phyloP scores from a whole-genome alignment of 2,329 filamentous ascomycete species.

The Penicillium janthinellum region DNA sequence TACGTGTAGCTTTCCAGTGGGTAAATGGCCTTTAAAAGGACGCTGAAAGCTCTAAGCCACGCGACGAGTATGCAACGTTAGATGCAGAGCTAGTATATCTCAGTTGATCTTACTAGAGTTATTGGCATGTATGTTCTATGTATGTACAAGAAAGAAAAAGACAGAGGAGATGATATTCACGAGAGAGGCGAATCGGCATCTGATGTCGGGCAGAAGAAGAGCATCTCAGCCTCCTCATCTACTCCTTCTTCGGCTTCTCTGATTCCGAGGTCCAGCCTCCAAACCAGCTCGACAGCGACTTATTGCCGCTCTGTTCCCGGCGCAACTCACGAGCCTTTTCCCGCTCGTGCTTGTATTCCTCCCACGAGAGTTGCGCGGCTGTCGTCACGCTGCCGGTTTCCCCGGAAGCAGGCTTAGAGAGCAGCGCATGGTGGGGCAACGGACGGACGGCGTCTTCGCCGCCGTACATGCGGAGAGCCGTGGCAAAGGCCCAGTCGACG shows the following conservation, averaged over 20 bases:
- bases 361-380: conserved; percentile 34
- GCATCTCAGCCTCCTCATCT: neutral
- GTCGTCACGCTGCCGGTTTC: conserved; percentile 7
- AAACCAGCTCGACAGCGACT: conserved; percentile 16
- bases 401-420: neutral
- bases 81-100: neutral
- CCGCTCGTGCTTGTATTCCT: conserved; percentile 36
- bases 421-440: conserved; percentile 23
- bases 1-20: too few species aligned
- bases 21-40: too few species aligned
- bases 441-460: conserved; percentile 59
- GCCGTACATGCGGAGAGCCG: conserved; percentile 72
- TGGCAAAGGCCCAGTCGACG: conserved; percentile 88
- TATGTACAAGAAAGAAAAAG: conserved; percentile 17
- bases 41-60: too few species aligned
- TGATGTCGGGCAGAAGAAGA: neutral
- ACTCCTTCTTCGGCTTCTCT: conserved; percentile 27
- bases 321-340: conserved; percentile 33
- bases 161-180: conserved; percentile 4
- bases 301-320: conserved; percentile 8
- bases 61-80: too few species aligned
- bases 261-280: conserved; percentile 12
- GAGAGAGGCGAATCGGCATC: neutral
- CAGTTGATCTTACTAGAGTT: neutral
- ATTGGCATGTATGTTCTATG: conserved; percentile 6